Base-by-base conservation (phyloP, 306 rosid species). In the Abrus precatorius region DNA sequence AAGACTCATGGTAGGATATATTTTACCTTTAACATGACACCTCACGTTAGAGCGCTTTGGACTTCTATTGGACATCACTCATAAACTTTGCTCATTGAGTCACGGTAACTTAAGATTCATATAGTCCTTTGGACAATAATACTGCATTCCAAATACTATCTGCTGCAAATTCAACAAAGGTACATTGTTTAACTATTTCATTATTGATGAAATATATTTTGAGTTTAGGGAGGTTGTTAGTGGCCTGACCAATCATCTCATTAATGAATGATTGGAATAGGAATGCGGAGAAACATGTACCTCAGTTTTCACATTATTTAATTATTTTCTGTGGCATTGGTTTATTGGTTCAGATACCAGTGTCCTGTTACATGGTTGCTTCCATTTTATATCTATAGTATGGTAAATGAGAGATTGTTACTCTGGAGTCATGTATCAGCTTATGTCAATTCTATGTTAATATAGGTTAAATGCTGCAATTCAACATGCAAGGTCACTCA, bases 91-190 rank as follows among this genome's bases (percentile, higher is more conserved):
- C n/a, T 44, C 52, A 36, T 20, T 44, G 41, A 27, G 54, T 61
- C 56, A 5, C 60, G 55, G 10, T 62, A 49, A 61, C 66, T 80
- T 9, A 62, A 55, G 62, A 65, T 56, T 74, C 54, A 69, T 44
- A 69, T 69, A 28, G 55, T 76, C 62, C 33, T 34, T 78, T 82
- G 64, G 87, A 78, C 32, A 90, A 93, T 73, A 88, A 93, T 79
- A 77, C 90, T 63, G 92, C 91, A 62, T 90, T 89, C 84, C 94
- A 97, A 65, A 87, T 93, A 89, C 77, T 96, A 66, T 96, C 98
- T 63, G 89, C 99, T 96, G 99, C 92, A 96, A 93, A 86, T 97
- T 90, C 79, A 96, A 93, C 89, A 96, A 93, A 96, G 99, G 99
- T 93, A 69, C 68, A 54, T 12, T 40, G 9, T 72, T 33, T 44